These are phyloP conservation scores for Nicotiana rustica DNA, from an alignment of 305 asterid genomes.

Conservation along the genomic window DNA sequence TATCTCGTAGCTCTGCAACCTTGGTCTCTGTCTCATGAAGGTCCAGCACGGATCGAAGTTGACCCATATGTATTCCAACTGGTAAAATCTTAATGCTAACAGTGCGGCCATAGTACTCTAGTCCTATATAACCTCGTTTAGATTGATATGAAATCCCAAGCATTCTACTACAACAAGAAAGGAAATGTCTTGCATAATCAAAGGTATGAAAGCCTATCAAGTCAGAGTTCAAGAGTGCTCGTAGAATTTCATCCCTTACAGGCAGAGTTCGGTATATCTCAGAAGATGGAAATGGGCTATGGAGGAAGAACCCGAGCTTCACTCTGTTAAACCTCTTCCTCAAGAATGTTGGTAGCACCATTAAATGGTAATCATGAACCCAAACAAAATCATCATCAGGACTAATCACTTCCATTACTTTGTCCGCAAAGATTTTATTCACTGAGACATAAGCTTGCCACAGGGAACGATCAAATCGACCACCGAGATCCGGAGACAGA, in stretches of 20 bases:
- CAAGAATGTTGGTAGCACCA: conserved; percentile 86
- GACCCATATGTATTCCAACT: conserved; percentile 88
- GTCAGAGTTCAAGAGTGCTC: conserved; percentile 84
- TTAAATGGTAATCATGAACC: conserved; percentile 92
- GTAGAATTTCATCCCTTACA: conserved; percentile 72
- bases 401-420: conserved; percentile 88
- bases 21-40: conserved; percentile 71
- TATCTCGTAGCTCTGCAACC: conserved; percentile 62
- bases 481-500: conserved; percentile 91
- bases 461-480: conserved; percentile 77
- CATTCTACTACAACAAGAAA: conserved; percentile 92
- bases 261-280: conserved; percentile 89
- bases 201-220: conserved; percentile 90
- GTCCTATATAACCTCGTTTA: conserved; percentile 85
- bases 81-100: conserved; percentile 89
- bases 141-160: conserved; percentile 86
- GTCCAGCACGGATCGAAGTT: conserved; percentile 69
- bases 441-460: conserved; percentile 96
- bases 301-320: conserved; percentile 88
- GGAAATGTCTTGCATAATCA: conserved; percentile 89
- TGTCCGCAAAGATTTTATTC: conserved; percentile 88
- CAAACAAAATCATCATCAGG: conserved; percentile 91
- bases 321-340: conserved; percentile 84
- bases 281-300: conserved; percentile 84
- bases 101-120: conserved; percentile 88